Evolutionary conservation across 768 basidiomycete genomes (phyloP).

Genomic region (Jaapia argillacea): DNA sequence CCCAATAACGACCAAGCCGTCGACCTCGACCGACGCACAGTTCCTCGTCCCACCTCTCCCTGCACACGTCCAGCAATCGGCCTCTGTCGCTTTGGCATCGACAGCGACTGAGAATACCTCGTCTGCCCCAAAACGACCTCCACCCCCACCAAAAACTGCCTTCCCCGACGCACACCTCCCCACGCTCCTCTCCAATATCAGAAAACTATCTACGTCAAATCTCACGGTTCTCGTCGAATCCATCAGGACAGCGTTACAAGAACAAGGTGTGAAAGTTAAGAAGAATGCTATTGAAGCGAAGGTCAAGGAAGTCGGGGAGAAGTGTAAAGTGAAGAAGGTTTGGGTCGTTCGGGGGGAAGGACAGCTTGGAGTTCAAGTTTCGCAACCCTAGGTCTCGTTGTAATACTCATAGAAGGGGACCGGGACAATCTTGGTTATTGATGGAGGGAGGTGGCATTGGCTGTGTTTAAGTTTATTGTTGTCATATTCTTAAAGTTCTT

Average conservation of each 20-base stretch:
- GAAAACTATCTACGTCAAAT: constrained; percentile 47
- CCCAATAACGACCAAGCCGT: constrained; percentile 9
- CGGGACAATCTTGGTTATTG: constrained; percentile 15
- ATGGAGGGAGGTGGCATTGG: constrained; percentile 23
- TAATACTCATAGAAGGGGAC: constrained; percentile 5
- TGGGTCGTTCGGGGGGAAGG: constrained; percentile 56
- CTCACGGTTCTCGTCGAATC: constrained; percentile 62
- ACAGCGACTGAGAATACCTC: too few species aligned
- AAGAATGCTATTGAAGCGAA: constrained; percentile 82
- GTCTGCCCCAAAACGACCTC: too few species aligned
- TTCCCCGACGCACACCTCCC: constrained; percentile 65
- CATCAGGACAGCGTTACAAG: constrained; percentile 58
- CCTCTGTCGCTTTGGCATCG: neutral
- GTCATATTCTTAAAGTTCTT: too few species aligned
- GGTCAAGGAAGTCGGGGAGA: constrained; percentile 66
- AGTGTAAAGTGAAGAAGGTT: constrained; percentile 58
- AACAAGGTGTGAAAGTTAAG: constrained; percentile 49
- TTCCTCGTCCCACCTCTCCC: constrained; percentile 44
- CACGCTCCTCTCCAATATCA: constrained; percentile 53
- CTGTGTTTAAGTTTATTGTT: too few species aligned
- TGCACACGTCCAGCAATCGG: constrained; percentile 4
- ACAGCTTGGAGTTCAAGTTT: constrained; percentile 8
- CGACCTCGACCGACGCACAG: constrained; percentile 15
- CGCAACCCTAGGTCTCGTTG: neutral
- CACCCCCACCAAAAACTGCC: constrained; percentile 33